phyloP scores from a whole-genome alignment of 1,139 yeast species.

The Sporopachydermia cereana region DNA sequence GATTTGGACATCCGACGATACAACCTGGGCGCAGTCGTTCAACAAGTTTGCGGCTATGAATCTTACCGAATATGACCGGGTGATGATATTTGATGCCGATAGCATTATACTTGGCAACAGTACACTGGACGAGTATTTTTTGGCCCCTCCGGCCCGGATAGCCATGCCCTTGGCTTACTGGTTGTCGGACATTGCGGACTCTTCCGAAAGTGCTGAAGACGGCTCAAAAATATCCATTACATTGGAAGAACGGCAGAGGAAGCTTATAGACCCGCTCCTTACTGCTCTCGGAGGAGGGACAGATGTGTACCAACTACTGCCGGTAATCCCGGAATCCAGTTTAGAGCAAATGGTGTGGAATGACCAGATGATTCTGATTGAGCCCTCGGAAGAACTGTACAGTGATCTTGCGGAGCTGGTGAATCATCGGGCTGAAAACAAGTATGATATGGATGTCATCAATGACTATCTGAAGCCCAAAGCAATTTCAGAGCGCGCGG shows the following conservation, averaged over 20 bases:
- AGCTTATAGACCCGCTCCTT: not conserved
- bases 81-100: conserved; percentile 34
- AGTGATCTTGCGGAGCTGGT: conserved; percentile 24
- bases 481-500: not conserved
- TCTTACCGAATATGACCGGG: conserved; percentile 34
- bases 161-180: conserved; percentile 27
- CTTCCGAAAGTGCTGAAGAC: conserved; percentile 30
- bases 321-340: not conserved
- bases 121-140: conserved; percentile 36
- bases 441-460: conserved; percentile 41
- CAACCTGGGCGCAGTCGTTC: conserved; percentile 34
- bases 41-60: conserved; percentile 37
- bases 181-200: conserved; percentile 23
- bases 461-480: conserved; percentile 20
- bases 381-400: conserved; percentile 26
- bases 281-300: not conserved
- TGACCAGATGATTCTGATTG: conserved; percentile 35
- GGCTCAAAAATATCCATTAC: not conserved
- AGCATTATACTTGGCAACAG: conserved; percentile 19
- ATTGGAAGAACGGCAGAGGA: not conserved
- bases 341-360: conserved; percentile 17
- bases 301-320: not conserved
- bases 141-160: conserved; percentile 28
- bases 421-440: conserved; percentile 20
- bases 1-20: conserved; percentile 15